These are phyloP conservation scores for Tetratostichococcus sp. DNA, from an alignment of 139 green algal species.

Conservation along the genomic window DNA sequence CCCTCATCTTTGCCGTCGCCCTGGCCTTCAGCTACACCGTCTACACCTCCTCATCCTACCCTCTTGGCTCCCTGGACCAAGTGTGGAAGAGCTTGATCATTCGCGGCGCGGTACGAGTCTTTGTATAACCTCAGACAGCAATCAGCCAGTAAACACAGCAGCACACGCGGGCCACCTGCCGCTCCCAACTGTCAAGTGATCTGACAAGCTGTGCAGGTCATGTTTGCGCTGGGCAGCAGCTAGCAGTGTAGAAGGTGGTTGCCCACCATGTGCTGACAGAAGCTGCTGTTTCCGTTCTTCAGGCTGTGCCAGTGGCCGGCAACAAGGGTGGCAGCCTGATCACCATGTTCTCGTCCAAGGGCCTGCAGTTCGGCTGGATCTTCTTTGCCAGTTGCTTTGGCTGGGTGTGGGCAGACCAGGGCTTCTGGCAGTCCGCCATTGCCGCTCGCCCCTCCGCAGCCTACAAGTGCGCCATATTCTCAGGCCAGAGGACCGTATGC, in stretches of 20 bases:
- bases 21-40: background rate
- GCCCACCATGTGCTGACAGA: background rate
- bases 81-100: constrained; percentile 47
- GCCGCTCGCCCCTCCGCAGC: constrained; percentile 2
- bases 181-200: background rate
- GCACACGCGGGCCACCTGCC: too few species aligned
- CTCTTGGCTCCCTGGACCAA: constrained; percentile 38
- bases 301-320: background rate
- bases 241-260: too few species aligned
- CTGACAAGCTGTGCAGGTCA: too few species aligned
- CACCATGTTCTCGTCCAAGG: background rate
- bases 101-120: constrained; percentile 18
- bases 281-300: too few species aligned
- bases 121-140: too few species aligned
- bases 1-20: constrained; percentile 51
- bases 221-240: too few species aligned
- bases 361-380: constrained; percentile 10
- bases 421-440: constrained; percentile 21
- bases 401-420: constrained; percentile 13
- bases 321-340: constrained; percentile 16
- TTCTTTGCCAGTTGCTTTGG: constrained; percentile 12
- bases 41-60: background rate
- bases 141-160: too few species aligned
- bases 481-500: too few species aligned
- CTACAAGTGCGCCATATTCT: constrained; percentile 19